A percentile compares a stretch with the other conserved stretches of the same genome.
Conservation (phyloP, 108 stramenopile species). For the Nitzschia sp. region DNA sequence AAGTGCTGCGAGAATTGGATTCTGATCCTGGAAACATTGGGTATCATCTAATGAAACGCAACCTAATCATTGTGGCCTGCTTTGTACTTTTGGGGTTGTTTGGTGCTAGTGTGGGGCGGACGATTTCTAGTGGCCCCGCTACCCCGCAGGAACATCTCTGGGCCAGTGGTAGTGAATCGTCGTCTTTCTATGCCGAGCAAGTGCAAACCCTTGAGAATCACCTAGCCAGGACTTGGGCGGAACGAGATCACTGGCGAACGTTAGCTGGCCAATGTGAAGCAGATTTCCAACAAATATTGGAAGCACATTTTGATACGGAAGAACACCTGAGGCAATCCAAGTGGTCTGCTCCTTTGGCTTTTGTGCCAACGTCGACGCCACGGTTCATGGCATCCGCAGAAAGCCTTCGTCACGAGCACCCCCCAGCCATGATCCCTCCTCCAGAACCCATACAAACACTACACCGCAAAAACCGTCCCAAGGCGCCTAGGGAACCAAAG, state of each 20-base stretch:
- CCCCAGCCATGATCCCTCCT: too few species aligned
- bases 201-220: too few species aligned
- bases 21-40: conserved; percentile 4
- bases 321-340: conserved; percentile 2
- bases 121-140: too few species aligned
- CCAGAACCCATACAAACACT: too few species aligned
- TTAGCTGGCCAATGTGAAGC: not conserved
- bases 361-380: conserved; percentile 6
- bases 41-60: conserved; percentile 17
- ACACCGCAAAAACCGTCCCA: too few species aligned
- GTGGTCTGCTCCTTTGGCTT: conserved; percentile 8
- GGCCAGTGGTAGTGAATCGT: too few species aligned
- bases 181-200: too few species aligned
- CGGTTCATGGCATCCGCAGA: not conserved
- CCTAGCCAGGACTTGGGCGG: not conserved
- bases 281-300: not conserved
- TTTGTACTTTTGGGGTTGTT: conserved; percentile 10
- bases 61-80: conserved; percentile 5
- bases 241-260: conserved; percentile 7
- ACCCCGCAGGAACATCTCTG: too few species aligned
- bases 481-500: too few species aligned
- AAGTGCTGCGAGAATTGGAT: not conserved
- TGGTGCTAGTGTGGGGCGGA: not conserved
- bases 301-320: not conserved
- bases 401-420: too few species aligned